phyloP scores from a whole-genome alignment of 495 filamentous ascomycete genomes.

The Penicillium ochrochloron region DNA sequence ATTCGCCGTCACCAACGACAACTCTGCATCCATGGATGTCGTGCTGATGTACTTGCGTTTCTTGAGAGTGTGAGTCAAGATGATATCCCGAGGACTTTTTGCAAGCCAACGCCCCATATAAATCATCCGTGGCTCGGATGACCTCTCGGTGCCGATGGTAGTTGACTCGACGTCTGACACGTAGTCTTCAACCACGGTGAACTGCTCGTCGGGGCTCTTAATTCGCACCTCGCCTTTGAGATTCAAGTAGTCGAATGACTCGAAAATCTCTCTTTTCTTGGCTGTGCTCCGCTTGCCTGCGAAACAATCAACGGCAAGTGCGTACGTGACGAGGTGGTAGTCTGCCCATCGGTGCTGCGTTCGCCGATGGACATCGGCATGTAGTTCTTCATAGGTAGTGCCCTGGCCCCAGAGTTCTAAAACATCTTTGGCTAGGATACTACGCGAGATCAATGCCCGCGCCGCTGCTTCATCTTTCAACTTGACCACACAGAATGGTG shows the following conservation, averaged over 20 bases:
- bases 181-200: slow-evolving; percentile 82
- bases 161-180: slow-evolving; percentile 45
- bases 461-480: slow-evolving; percentile 70
- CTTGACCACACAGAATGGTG: slow-evolving; percentile 81
- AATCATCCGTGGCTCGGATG: slow-evolving; percentile 58
- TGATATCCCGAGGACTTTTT: slow-evolving; percentile 63
- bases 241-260: slow-evolving; percentile 76
- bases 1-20: slow-evolving; percentile 91
- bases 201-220: slow-evolving; percentile 70
- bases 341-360: slow-evolving; percentile 66
- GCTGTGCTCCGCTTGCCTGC: slow-evolving; percentile 64
- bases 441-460: slow-evolving; percentile 67
- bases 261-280: slow-evolving; percentile 71
- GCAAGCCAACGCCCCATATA: slow-evolving; percentile 75
- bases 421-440: slow-evolving; percentile 78
- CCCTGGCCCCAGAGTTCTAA: slow-evolving; percentile 89
- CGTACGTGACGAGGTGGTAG: slow-evolving; percentile 70
- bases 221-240: slow-evolving; percentile 79
- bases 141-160: slow-evolving; percentile 28
- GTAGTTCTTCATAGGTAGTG: slow-evolving; percentile 66
- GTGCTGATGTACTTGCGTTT: slow-evolving; percentile 92
- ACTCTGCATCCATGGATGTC: slow-evolving; percentile 94
- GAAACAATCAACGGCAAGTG: slow-evolving; percentile 80
- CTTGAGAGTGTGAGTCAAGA: slow-evolving; percentile 84
- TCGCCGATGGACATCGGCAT: slow-evolving; percentile 60